Evolutionary conservation across 2,329 filamentous ascomycete genomes (phyloP).

Genomic region (Magnaporthiopsis incrustans): DNA sequence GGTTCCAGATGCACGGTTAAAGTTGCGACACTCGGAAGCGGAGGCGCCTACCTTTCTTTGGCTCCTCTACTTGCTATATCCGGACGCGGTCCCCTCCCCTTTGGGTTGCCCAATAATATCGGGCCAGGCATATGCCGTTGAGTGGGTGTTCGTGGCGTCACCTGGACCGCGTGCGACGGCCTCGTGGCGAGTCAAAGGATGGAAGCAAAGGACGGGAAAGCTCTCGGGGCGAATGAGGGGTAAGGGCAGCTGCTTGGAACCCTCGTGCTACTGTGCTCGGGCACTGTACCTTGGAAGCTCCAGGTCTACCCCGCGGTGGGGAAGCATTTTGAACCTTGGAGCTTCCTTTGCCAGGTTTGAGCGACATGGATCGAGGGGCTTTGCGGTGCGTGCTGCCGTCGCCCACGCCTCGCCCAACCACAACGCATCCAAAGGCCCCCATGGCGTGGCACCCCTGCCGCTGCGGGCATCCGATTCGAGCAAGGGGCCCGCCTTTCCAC

Average conservation of each 20-base stretch:
- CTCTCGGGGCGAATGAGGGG: too few species aligned
- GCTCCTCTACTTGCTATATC: neutral
- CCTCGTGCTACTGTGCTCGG: too few species aligned
- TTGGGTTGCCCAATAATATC: too few species aligned
- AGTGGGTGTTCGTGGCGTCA: neutral
- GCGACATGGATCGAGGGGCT: neutral
- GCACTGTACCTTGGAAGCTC: too few species aligned
- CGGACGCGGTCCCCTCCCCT: too few species aligned
- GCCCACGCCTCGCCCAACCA: neutral
- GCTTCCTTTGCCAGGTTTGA: neutral
- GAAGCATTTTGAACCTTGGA: neutral
- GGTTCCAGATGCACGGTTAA: neutral
- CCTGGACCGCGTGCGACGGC: neutral
- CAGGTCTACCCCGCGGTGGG: slow-evolving; percentile 2
- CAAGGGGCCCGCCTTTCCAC: neutral
- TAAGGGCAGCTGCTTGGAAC: too few species aligned
- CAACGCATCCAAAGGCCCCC: neutral
- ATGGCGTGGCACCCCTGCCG: neutral
- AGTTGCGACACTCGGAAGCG: neutral
- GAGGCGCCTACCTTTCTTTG: neutral
- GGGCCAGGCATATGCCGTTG: neutral
- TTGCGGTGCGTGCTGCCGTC: neutral
- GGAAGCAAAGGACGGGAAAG: neutral
- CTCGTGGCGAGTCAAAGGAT: neutral
- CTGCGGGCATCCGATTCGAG: neutral